Conservation (phyloP, 495 filamentous ascomycete species). For the Hypomontagnella submonticulosa region DNA sequence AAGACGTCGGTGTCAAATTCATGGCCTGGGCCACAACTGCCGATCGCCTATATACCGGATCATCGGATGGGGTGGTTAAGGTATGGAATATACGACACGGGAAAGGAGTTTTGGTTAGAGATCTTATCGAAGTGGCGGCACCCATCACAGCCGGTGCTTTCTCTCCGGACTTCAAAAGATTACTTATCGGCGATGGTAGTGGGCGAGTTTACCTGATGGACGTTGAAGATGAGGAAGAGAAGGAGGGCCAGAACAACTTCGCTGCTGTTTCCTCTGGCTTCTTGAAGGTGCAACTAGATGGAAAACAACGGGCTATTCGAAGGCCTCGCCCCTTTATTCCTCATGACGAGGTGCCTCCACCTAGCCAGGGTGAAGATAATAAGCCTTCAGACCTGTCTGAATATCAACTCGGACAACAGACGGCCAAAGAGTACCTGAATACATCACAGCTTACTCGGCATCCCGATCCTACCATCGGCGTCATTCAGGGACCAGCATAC, state of each 20-base stretch:
- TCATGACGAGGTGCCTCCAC: conserved; percentile 57
- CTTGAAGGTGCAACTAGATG: conserved; percentile 35
- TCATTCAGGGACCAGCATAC: conserved; percentile 60
- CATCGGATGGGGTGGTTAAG: conserved; percentile 87
- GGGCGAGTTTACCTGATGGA: conserved; percentile 78
- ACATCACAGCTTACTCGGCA: conserved; percentile 46
- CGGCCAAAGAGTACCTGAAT: conserved; percentile 45
- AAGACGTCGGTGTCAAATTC: conserved; percentile 85
- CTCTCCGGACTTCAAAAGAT: conserved; percentile 73
- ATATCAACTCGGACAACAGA: conserved; percentile 28
- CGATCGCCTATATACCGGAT: conserved; percentile 86
- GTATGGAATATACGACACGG: conserved; percentile 77
- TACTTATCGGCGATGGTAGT: conserved; percentile 80
- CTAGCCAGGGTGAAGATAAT: conserved; percentile 37
- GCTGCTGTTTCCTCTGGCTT: conserved; percentile 26
- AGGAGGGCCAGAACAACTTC: conserved; percentile 11
- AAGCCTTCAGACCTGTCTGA: conserved; percentile 3
- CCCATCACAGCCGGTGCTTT: conserved; percentile 75
- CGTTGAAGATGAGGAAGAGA: conserved; percentile 51
- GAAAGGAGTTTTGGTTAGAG: conserved; percentile 69
- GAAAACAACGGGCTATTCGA: conserved; percentile 44
- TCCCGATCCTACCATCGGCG: conserved; percentile 53
- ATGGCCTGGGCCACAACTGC: conserved; percentile 77
- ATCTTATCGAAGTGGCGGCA: conserved; percentile 61
- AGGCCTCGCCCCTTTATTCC: conserved; percentile 56